Conservation (phyloP, 257 asterid species). For the Jaltomata sinuosa region DNA sequence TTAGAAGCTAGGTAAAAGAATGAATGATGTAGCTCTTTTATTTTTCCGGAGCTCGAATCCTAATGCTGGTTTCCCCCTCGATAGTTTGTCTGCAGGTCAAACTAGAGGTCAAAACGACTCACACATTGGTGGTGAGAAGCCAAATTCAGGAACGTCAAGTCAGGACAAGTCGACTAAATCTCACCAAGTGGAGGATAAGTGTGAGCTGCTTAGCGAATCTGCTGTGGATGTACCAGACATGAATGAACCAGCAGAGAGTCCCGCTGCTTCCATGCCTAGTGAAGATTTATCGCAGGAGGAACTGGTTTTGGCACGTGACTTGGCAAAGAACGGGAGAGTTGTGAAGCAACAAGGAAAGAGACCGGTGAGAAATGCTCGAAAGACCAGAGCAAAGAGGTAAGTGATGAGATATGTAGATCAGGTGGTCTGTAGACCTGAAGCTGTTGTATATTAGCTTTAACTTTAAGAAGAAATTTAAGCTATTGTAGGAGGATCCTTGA, state of each 20-base stretch:
- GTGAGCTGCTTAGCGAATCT: conserved; percentile 38
- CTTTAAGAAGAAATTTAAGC: background rate
- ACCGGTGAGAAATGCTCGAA: conserved; percentile 16
- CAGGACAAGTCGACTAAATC: conserved; percentile 1
- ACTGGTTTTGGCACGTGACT: background rate
- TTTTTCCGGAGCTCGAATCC: background rate
- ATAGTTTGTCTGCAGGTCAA: conserved; percentile 33
- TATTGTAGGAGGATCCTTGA: background rate
- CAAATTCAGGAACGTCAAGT: background rate
- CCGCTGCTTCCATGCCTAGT: conserved; percentile 17
- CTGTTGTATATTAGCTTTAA: conserved; percentile 12
- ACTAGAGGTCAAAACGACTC: conserved; percentile 7
- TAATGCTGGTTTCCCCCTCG: background rate
- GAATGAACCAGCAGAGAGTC: conserved; percentile 24
- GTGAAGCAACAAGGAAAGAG: conserved; percentile 32
- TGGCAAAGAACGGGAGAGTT: background rate
- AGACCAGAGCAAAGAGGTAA: conserved; percentile 40
- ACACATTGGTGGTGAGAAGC: conserved; percentile 13
- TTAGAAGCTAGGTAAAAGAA: conserved; percentile 44
- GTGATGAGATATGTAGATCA: conserved; percentile 9
- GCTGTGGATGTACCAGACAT: conserved; percentile 43
- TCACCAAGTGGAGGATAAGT: conserved; percentile 17
- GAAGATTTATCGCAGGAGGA: conserved; percentile 27
- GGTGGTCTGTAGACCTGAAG: conserved; percentile 17
- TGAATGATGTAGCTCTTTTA: background rate